These are phyloP conservation scores for Huntiella decipiens DNA, from an alignment of 2,329 filamentous ascomycete genomes.

Conservation along the genomic window DNA sequence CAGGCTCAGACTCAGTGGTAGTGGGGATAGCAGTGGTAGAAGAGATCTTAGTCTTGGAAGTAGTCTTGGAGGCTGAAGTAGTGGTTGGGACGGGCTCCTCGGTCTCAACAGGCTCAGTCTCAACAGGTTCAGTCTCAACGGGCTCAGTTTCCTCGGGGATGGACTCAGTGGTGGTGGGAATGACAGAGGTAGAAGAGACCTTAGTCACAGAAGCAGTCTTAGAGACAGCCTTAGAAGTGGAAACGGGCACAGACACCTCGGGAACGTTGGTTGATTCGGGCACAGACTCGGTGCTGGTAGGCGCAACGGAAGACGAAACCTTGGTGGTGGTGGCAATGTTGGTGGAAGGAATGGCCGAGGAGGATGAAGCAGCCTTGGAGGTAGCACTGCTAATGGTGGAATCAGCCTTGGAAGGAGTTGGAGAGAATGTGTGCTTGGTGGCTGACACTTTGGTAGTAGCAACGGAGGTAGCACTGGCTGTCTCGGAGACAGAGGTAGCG, in stretches of 20 bases:
- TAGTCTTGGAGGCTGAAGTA: too few relatives aligned
- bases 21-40: background rate
- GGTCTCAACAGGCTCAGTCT: too few relatives aligned
- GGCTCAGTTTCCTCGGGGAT: too few relatives aligned
- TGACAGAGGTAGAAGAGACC: background rate
- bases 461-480: background rate
- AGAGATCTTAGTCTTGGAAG: background rate
- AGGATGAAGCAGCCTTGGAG: background rate
- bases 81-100: too few relatives aligned
- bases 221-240: background rate
- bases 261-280: too few relatives aligned
- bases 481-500: background rate
- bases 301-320: too few relatives aligned
- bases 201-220: background rate
- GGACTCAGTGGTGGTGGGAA: background rate
- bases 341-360: background rate
- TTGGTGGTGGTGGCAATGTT: background rate
- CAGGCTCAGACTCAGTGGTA: too few relatives aligned
- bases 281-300: too few relatives aligned
- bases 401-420: too few relatives aligned
- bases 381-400: background rate
- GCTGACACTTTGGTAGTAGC: background rate
- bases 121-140: too few relatives aligned
- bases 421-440: background rate
- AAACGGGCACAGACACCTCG: too few relatives aligned